Evolutionary conservation across 345 rosid genomes (phyloP).

Genomic region (Melaleuca alternifolia): DNA sequence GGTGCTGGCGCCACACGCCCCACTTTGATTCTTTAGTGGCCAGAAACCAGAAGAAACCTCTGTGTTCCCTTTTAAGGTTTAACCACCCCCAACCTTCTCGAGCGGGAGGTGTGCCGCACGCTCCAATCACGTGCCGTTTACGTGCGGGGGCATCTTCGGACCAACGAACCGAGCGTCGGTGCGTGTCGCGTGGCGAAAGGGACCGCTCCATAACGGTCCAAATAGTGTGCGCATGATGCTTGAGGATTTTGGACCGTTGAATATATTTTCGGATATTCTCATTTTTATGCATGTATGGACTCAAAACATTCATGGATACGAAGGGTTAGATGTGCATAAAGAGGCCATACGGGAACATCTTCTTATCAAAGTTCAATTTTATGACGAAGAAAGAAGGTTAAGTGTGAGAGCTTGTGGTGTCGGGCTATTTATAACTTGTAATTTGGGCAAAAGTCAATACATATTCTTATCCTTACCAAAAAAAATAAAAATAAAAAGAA

Average conservation of each 20-base stretch:
- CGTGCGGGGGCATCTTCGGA: neutral
- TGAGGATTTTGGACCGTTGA: neutral
- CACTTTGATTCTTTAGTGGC: neutral
- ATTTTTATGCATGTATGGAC: neutral
- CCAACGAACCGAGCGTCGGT: neutral
- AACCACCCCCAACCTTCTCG: neutral
- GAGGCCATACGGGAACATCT: neutral
- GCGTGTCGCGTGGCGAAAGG: neutral
- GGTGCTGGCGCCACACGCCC: neutral
- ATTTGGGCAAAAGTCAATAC: too few species aligned
- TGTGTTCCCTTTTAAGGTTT: neutral
- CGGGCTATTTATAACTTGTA: too few species aligned
- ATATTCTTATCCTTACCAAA: too few species aligned
- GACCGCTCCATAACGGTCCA: neutral
- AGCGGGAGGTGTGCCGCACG: neutral
- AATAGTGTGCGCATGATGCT: neutral
- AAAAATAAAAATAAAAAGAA: too few species aligned
- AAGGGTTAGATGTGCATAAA: neutral
- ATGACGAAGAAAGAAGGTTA: too few species aligned
- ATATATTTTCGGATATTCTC: neutral
- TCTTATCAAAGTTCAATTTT: neutral
- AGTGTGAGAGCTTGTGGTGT: too few species aligned
- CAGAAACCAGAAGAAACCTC: neutral
- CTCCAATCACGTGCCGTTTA: neutral
- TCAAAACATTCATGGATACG: neutral